Conservation (phyloP, 768 basidiomycete genomes). For the Auriscalpium orientale region DNA sequence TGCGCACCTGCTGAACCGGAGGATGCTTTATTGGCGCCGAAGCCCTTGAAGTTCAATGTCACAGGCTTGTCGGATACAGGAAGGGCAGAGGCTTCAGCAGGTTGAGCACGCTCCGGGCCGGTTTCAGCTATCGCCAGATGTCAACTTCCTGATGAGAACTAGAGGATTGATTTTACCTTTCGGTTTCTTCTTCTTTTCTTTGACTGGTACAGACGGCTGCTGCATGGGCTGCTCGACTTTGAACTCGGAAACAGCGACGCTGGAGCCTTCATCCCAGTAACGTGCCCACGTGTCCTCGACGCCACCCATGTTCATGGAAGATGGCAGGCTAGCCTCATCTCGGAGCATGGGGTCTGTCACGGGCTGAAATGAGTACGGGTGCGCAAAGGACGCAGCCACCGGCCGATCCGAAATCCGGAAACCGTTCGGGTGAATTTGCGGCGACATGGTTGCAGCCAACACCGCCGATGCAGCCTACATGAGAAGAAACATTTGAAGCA, state of each 20-base stretch:
- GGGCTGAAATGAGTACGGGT: conserved; percentile 84
- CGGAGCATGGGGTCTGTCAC: conserved; percentile 65
- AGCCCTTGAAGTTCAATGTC: conserved; percentile 57
- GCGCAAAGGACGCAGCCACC: conserved; percentile 88
- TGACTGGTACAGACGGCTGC: conserved; percentile 32
- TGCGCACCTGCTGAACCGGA: conserved; percentile 12
- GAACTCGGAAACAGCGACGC: conserved; percentile 68
- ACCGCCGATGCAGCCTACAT: conserved; percentile 73
- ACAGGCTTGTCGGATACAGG: conserved; percentile 79
- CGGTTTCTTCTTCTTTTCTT: conserved; percentile 58
- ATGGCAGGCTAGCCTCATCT: conserved; percentile 69
- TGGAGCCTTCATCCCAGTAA: conserved; percentile 91
- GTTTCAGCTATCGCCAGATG: background rate
- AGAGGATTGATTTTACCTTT: conserved; percentile 35
- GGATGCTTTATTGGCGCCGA: conserved; percentile 13
- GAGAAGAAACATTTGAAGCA: conserved; percentile 10
- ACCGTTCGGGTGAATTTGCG: conserved; percentile 83
- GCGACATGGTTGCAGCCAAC: conserved; percentile 80
- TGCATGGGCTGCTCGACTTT: conserved; percentile 58
- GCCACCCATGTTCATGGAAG: conserved; percentile 63
- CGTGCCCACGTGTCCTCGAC: conserved; percentile 66
- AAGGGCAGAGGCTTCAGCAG: conserved; percentile 51
- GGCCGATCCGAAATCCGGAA: conserved; percentile 87
- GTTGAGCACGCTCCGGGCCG: background rate
- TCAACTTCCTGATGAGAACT: background rate